Evolutionary conservation across 352 stramenopile genomes (phyloP).

Genomic region (Phytophthora pini): DNA sequence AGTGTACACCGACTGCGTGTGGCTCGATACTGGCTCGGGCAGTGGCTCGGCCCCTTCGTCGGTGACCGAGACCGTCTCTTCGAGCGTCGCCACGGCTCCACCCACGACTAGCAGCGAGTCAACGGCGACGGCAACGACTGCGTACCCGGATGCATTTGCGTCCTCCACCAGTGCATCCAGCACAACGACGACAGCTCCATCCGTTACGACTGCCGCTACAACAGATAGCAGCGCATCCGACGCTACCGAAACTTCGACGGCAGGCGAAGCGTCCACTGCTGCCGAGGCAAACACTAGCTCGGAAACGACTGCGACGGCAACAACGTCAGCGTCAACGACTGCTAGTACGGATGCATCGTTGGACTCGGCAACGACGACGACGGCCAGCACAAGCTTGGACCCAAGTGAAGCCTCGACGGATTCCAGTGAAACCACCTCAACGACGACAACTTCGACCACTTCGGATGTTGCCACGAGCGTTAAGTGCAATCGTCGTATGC

Average conservation of each 20-base stretch:
- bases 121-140: conserved; percentile 30
- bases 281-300: conserved; percentile 12
- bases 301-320: neutral
- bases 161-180: conserved; percentile 13
- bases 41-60: conserved; percentile 24
- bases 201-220: conserved; percentile 6
- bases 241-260: conserved; percentile 3
- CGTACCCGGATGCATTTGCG: conserved; percentile 21
- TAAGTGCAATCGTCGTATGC: conserved; percentile 22
- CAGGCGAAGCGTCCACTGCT: conserved; percentile 7
- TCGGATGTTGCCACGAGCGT: conserved; percentile 6
- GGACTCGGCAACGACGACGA: neutral
- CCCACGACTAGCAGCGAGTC: conserved; percentile 28
- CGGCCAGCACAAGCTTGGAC: neutral
- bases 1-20: conserved; percentile 67
- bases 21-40: conserved; percentile 34
- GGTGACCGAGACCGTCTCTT: conserved; percentile 20
- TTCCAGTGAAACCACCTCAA: neutral
- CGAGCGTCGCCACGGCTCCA: conserved; percentile 22
- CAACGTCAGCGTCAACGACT: neutral
- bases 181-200: conserved; percentile 9
- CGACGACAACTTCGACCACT: conserved; percentile 5
- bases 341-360: neutral
- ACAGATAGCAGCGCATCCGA: neutral
- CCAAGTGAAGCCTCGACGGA: conserved; percentile 2